These are phyloP conservation scores for Colletotrichum neosansevieriae DNA, from an alignment of 2,329 filamentous ascomycete species.

Conservation along the genomic window DNA sequence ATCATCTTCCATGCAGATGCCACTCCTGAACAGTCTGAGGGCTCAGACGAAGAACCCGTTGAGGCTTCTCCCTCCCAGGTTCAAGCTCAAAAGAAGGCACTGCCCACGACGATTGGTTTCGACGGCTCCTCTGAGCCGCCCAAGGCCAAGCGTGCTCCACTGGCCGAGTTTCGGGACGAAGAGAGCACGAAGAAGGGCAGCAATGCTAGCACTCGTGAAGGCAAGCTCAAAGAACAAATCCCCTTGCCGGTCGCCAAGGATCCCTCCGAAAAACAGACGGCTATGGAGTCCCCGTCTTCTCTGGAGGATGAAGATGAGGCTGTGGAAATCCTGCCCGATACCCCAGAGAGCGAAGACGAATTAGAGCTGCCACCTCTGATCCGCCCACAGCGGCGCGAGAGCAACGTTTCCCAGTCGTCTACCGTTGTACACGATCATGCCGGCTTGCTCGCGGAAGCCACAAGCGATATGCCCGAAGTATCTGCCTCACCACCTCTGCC, in stretches of 20 bases:
- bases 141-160: conserved; percentile 23
- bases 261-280: neutral
- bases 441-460: conserved; percentile 54
- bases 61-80: conserved; percentile 15
- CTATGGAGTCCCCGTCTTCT: neutral
- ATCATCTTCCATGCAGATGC: neutral
- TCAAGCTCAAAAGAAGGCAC: conserved; percentile 16
- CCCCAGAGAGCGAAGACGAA: conserved; percentile 44
- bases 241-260: conserved; percentile 12
- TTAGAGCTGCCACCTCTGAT: conserved; percentile 53
- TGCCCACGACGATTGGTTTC: neutral
- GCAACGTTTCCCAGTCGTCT: conserved; percentile 52
- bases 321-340: conserved; percentile 7
- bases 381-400: conserved; percentile 47
- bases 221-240: conserved; percentile 10
- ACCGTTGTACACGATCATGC: conserved; percentile 53
- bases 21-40: conserved; percentile 25
- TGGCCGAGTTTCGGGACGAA: conserved; percentile 30
- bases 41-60: conserved; percentile 9
- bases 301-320: neutral
- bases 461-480: conserved; percentile 57
- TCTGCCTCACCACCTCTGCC: conserved; percentile 59
- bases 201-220: neutral
- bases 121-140: conserved; percentile 22
- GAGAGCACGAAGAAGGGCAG: conserved; percentile 21